Evolutionary conservation across 2,329 filamentous ascomycete species (phyloP).

Genomic region (Cladosporium phlei): DNA sequence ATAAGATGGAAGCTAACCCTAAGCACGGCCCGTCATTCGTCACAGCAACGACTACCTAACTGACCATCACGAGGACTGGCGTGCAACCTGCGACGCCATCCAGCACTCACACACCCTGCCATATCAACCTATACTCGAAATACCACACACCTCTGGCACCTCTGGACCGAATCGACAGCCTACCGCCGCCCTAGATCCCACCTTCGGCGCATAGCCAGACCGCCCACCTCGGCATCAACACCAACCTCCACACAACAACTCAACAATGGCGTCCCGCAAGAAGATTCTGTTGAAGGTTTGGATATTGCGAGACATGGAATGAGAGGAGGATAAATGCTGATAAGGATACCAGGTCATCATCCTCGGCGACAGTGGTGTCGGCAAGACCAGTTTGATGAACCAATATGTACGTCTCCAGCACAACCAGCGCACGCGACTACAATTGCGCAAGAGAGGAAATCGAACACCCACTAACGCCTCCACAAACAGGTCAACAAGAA

Average conservation of each 20-base stretch:
- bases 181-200: background rate
- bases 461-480: background rate
- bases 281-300: slow-evolving; percentile 36
- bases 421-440: slow-evolving; percentile 1
- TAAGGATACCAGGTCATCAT: slow-evolving; percentile 75
- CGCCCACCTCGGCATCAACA: slow-evolving; percentile 4
- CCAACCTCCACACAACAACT: background rate
- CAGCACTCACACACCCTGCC: too few species aligned
- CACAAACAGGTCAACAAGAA: slow-evolving; percentile 91
- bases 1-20: too few species aligned
- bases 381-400: slow-evolving; percentile 99
- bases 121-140: too few species aligned
- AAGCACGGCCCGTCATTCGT: too few species aligned
- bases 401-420: slow-evolving; percentile 78
- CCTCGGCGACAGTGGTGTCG: slow-evolving; percentile 95
- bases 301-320: background rate
- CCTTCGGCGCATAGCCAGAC: slow-evolving; percentile 1
- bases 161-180: background rate
- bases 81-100: too few species aligned
- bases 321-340: slow-evolving; percentile 13
- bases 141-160: too few species aligned
- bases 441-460: background rate
- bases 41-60: too few species aligned
- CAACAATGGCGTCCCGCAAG: slow-evolving; percentile 35
- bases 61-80: too few species aligned